Conservation (phyloP, 1,284 basidiomycete genomes). For the Cryptococcus sp. region DNA sequence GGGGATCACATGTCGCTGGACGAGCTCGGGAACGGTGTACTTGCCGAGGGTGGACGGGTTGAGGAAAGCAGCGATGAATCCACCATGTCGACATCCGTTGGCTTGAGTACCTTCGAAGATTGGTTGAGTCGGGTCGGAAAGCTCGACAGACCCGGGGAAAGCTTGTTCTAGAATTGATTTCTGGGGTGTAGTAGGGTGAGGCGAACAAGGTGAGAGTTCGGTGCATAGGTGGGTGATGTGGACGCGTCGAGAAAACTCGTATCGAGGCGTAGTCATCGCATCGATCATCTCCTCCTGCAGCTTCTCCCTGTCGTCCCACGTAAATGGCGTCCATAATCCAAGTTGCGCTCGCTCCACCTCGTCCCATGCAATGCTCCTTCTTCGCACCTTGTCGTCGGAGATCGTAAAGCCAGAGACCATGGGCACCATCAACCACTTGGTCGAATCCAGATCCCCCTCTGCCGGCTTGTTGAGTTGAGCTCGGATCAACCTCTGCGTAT, state of each 20-base stretch:
- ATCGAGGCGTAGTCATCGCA: conserved; percentile 15
- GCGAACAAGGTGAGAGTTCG: conserved; percentile 26
- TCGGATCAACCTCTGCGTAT: conserved; percentile 24
- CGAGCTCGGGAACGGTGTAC: conserved; percentile 23
- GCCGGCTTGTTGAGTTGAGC: conserved; percentile 25
- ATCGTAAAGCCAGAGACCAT: conserved; percentile 7
- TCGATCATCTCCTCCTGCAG: conserved; percentile 16
- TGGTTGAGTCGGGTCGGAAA: conserved; percentile 13
- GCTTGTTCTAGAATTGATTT: conserved; percentile 8
- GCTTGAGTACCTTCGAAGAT: conserved; percentile 19
- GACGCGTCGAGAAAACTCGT: conserved; percentile 22
- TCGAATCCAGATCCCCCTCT: conserved; percentile 8
- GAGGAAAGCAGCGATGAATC: conserved; percentile 10
- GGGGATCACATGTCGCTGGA: conserved; percentile 19
- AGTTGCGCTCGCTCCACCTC: conserved; percentile 15
- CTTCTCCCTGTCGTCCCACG: conserved; percentile 5
- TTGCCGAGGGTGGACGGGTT: not conserved
- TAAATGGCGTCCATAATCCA: conserved; percentile 11
- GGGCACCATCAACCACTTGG: conserved; percentile 29
- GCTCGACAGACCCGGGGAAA: not conserved
- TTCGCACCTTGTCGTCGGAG: conserved; percentile 1
- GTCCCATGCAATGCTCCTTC: conserved; percentile 31
- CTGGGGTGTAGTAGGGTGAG: conserved; percentile 10
- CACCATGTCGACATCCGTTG: conserved; percentile 15
- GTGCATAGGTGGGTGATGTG: conserved; percentile 16